phyloP scores from a whole-genome alignment of 1,284 basidiomycete species.

The Athelia sp. region DNA sequence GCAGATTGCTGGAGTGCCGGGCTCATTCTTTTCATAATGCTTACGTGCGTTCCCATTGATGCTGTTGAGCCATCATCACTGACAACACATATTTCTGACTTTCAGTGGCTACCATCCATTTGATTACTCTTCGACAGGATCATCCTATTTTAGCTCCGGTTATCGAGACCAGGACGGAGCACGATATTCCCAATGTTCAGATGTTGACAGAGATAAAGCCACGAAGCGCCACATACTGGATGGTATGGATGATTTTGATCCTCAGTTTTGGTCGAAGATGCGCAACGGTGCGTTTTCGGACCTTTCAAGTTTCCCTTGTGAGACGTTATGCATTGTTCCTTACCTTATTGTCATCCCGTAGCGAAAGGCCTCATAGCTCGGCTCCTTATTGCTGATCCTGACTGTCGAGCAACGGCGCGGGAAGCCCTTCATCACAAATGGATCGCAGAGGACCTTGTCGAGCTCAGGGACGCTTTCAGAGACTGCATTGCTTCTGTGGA shows the following conservation, averaged over 20 bases:
- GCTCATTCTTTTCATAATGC: conserved; percentile 75
- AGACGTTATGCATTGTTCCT: conserved; percentile 2
- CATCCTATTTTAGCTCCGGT: conserved; percentile 11
- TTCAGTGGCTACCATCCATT: conserved; percentile 70
- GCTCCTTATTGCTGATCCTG: conserved; percentile 53
- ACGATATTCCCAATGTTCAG: conserved; percentile 18
- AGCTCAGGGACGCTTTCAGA: conserved; percentile 55
- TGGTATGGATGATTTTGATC: conserved; percentile 51
- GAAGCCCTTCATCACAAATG: conserved; percentile 55
- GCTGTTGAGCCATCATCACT: conserved; percentile 7
- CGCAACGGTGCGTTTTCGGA: conserved; percentile 47
- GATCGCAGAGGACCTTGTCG: conserved; percentile 56
- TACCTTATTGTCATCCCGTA: conserved; percentile 19
- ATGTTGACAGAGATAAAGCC: conserved; percentile 46
- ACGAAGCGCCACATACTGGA: conserved; percentile 63
- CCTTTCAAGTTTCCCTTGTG: conserved; percentile 1
- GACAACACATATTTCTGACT: conserved; percentile 2
- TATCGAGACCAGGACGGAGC: conserved; percentile 16
- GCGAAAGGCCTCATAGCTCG: conserved; percentile 51
- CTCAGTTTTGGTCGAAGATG: conserved; percentile 47
- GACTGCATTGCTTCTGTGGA: conserved; percentile 36
- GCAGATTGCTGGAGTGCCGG: conserved; percentile 84
- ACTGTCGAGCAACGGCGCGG: conserved; percentile 53
- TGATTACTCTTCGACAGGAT: conserved; percentile 43
- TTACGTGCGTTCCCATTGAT: conserved; percentile 46